A percentile compares a stretch with the other conserved stretches of the same genome.
These are phyloP conservation scores for Cryptosporidium viatorum DNA, from an alignment of 169 alveolate genomes.

Conservation along the genomic window DNA sequence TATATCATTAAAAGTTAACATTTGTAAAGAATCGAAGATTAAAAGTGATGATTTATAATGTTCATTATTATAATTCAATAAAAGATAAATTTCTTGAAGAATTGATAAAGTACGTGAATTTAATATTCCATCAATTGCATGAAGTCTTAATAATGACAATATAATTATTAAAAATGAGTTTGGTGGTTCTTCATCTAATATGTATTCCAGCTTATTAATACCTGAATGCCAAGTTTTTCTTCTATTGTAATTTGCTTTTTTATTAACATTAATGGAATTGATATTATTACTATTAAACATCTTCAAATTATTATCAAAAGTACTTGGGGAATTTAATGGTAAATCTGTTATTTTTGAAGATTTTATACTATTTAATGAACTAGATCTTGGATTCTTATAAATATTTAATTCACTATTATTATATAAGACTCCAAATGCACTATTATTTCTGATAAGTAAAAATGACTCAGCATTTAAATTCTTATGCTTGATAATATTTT, in stretches of 20 bases:
- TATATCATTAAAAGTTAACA: constrained; percentile 33
- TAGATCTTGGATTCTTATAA: neutral
- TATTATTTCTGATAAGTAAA: constrained; percentile 32
- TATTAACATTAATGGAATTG: neutral
- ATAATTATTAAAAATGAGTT: constrained; percentile 12
- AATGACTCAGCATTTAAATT: constrained; percentile 32
- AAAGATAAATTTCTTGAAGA: constrained; percentile 33
- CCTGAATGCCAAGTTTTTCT: constrained; percentile 69
- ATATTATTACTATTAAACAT: neutral
- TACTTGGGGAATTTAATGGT: neutral
- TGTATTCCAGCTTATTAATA: neutral
- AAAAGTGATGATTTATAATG: constrained; percentile 1
- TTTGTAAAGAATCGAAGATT: constrained; percentile 40
- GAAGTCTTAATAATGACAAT: constrained; percentile 57
- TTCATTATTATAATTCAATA: neutral
- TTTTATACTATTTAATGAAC: constrained; percentile 7
- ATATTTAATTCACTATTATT: neutral
- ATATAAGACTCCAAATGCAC: constrained; percentile 9
- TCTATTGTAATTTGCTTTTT: neutral
- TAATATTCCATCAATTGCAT: constrained; percentile 51
- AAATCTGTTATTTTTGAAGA: neutral
- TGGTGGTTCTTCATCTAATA: constrained; percentile 7
- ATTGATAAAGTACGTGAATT: constrained; percentile 52
- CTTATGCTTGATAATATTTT: neutral
- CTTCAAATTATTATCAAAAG: neutral